Percentiles rank a stretch among this genome's conserved stretches.
These are phyloP conservation scores for Triticum monococcum DNA, from an alignment of 176 grass and related monocot genomes.

Conservation along the genomic window DNA sequence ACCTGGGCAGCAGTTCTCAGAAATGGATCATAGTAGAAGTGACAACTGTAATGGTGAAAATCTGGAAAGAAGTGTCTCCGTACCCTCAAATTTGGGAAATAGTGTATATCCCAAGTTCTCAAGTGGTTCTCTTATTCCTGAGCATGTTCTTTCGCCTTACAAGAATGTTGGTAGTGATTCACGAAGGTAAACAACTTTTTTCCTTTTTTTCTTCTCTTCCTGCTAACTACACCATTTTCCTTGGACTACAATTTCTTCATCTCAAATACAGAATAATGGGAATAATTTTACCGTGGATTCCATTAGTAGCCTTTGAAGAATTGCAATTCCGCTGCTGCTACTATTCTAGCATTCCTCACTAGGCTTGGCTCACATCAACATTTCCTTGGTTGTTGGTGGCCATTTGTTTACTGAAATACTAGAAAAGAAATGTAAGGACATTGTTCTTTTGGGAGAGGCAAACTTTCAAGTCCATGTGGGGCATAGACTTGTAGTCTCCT, in stretches of 20 bases:
- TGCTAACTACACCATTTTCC: not conserved
- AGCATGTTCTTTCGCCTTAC: slow-evolving; percentile 74
- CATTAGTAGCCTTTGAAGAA: slow-evolving; percentile 15
- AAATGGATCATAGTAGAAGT: slow-evolving; percentile 41
- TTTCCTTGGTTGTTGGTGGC: not conserved
- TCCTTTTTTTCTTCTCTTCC: slow-evolving; percentile 4
- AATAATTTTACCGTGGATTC: not conserved
- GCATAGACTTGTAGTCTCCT: not conserved
- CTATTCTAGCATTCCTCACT: not conserved
- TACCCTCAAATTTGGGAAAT: slow-evolving; percentile 50
- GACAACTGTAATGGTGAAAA: slow-evolving; percentile 48
- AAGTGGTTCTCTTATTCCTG: slow-evolving; percentile 83
- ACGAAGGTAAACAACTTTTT: slow-evolving; percentile 49
- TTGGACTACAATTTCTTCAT: slow-evolving; percentile 1
- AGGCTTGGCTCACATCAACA: not conserved
- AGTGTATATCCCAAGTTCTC: slow-evolving; percentile 52
- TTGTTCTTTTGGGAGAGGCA: not conserved
- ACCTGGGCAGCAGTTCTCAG: slow-evolving; percentile 38
- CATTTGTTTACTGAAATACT: not conserved
- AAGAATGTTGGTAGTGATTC: slow-evolving; percentile 42
- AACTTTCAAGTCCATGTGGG: slow-evolving; percentile 4
- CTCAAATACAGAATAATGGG: not conserved
- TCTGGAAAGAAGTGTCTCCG: slow-evolving; percentile 68
- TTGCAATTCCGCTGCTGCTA: not conserved
- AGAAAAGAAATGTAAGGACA: not conserved